Conservation (phyloP, 2,329 filamentous ascomycete species). For the Leptographium radiaticola region DNA sequence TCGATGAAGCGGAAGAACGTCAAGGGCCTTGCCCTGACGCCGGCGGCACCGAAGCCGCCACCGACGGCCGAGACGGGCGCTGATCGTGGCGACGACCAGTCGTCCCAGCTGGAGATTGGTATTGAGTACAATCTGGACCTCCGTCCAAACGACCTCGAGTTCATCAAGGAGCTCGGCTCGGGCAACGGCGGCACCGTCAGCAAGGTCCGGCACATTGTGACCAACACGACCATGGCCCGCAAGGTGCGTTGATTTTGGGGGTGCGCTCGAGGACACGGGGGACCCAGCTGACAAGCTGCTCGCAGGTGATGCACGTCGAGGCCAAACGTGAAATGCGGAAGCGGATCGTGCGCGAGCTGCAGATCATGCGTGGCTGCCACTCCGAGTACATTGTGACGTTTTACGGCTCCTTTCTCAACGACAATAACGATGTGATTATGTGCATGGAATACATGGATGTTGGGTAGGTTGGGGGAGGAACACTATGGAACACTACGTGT, state of each 20-base stretch:
- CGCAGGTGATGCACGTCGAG: conserved; percentile 93
- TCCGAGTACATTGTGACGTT: conserved; percentile 96
- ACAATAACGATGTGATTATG: conserved; percentile 95
- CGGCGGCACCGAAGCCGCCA: conserved; percentile 58
- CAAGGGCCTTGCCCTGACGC: conserved; percentile 77
- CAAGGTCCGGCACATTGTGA: conserved; percentile 91
- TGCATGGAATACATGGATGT: conserved; percentile 99
- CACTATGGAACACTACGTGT: not conserved
- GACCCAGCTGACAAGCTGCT: not conserved
- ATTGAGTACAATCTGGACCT: conserved; percentile 94
- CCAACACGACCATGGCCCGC: conserved; percentile 91
- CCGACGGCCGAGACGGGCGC: conserved; percentile 58
- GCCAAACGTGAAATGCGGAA: conserved; percentile 95
- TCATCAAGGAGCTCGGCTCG: conserved; percentile 86
- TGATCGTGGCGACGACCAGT: conserved; percentile 38
- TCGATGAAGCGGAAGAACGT: conserved; percentile 99
- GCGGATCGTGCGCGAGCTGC: conserved; percentile 89
- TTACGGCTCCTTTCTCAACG: conserved; percentile 93
- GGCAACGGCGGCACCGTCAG: conserved; percentile 97
- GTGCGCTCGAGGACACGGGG: not conserved
- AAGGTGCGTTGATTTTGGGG: conserved; percentile 52
- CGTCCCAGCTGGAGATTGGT: conserved; percentile 75
- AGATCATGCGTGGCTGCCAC: conserved; percentile 97
- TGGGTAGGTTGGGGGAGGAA: conserved; percentile 50
- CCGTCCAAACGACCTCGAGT: conserved; percentile 79